Evolutionary conservation across 208 protist genomes (phyloP).

Genomic region (Trypanosoma mega): DNA sequence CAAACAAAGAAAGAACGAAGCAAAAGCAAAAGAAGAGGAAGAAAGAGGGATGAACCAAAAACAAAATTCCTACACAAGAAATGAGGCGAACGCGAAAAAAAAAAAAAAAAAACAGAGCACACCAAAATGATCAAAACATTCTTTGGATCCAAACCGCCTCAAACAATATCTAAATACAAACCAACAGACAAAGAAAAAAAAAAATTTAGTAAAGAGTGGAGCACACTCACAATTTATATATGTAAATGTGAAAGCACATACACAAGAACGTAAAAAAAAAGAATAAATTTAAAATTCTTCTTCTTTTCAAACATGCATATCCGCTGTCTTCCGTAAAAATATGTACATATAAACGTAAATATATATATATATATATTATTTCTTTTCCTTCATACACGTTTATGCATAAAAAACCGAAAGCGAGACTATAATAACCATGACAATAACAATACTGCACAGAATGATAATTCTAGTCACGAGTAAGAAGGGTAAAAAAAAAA

Average conservation of each 20-base stretch:
- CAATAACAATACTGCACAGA: no score
- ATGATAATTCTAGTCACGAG: neutral
- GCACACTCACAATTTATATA: slow-evolving; percentile 12
- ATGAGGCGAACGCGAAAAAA: slow-evolving; percentile 2
- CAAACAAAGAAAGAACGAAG: slow-evolving; percentile 17
- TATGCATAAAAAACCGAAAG: no score
- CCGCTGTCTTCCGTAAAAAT: neutral
- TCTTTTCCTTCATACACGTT: no score
- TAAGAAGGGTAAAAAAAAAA: neutral
- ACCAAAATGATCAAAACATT: no score
- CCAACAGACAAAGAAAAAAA: slow-evolving; percentile 18
- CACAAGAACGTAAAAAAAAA: slow-evolving; percentile 18
- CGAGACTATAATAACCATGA: no score
- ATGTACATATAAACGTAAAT: slow-evolving; percentile 7
- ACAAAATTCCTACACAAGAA: slow-evolving; percentile 7
- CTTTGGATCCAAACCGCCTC: neutral
- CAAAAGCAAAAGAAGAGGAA: neutral
- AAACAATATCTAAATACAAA: slow-evolving; percentile 19
- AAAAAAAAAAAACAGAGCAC: slow-evolving; percentile 1
- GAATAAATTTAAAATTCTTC: slow-evolving; percentile 9
- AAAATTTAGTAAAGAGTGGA: slow-evolving; percentile 13
- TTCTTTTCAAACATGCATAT: slow-evolving; percentile 1
- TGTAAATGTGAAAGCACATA: slow-evolving; percentile 15
- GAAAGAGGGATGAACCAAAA: neutral
- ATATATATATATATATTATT: slow-evolving; percentile 22